These are phyloP conservation scores for Pharnaceum exiguum DNA, from an alignment of 148 eudicot genomes.

Conservation along the genomic window DNA sequence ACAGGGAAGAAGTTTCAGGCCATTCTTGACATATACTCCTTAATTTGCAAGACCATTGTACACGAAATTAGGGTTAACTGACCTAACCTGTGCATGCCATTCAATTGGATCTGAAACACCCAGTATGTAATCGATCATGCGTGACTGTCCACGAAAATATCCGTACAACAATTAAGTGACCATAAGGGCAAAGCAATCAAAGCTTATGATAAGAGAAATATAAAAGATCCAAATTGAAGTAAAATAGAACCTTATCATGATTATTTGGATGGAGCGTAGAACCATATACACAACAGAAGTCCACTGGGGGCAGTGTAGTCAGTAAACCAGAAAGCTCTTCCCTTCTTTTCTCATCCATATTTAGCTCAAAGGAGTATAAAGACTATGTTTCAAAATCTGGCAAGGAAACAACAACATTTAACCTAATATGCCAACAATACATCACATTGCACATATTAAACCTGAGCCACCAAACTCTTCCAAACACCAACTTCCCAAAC, in stretches of 20 bases:
- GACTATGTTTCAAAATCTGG: not conserved
- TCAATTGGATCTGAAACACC: slow-evolving; percentile 79
- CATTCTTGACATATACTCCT: not conserved
- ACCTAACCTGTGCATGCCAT: slow-evolving; percentile 83
- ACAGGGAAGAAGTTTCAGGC: slow-evolving; percentile 5
- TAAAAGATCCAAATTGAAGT: not conserved
- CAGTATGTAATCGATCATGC: slow-evolving; percentile 86
- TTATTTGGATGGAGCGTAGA: slow-evolving; percentile 88
- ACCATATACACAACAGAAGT: slow-evolving; percentile 88
- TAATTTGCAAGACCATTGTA: not conserved
- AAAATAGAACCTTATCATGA: slow-evolving; percentile 47
- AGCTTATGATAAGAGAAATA: not conserved
- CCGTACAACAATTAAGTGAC: slow-evolving; percentile 4
- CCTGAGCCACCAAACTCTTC: too few relatives aligned
- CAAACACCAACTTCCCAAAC: too few relatives aligned
- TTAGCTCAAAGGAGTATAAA: not conserved
- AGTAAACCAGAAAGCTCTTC: slow-evolving; percentile 52
- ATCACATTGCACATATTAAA: too few relatives aligned
- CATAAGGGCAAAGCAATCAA: not conserved
- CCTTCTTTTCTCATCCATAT: slow-evolving; percentile 34
- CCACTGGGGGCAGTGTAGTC: slow-evolving; percentile 80
- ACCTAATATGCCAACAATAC: not conserved
- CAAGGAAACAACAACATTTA: not conserved
- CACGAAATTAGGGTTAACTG: not conserved
- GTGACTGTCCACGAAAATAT: slow-evolving; percentile 36